Base-by-base conservation (phyloP, 2,329 filamentous ascomycete genomes). In the Fusarium sp. region DNA sequence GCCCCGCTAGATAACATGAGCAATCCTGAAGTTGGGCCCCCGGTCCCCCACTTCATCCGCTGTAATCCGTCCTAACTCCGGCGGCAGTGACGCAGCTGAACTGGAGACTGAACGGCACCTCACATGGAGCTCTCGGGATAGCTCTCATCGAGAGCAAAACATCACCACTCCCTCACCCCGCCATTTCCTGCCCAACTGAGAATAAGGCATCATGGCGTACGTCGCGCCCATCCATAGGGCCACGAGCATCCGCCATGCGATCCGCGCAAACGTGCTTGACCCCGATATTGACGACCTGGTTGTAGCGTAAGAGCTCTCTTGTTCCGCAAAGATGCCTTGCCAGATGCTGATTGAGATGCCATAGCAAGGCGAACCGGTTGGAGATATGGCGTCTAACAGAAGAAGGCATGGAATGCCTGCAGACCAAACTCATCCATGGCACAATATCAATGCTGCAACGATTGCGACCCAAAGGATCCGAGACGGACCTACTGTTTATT, bases 161-260 rank as follows among this genome's bases (percentile, higher is more conserved):
- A 29, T 65, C 58, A 42, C 29, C 63, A 74, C 56, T 52, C 59
- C 36, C 42, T 59, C 38, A 45, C n/a, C 38, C 58, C 47, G 31
- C 62, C 16, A 45, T 47, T 38, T 50, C 38, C 35, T 50, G 14
- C 60, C 31, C 36, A 54, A 52, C 67, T 25, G 61, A 42, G 57
- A 54, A 65, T 63, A 45, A 65, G 59, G 31, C 73, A 79, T 57
- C 65, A 99, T 99, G 97, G 94, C 97, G 62, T 99, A 98, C 83
- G 87, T 99, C 79, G 95, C 95, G 71, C 95, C 97, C 42, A 97
- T 99, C 66, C 97, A 99, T 83, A 90, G 92, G 78, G 93, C 97
- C 27, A 98, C 94, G 82, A 97, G 95, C 85, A 92, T 98, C 74
- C 92, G 95, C 65, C 94, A 98, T 89, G 96, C 95, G 16, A 83